Evolutionary conservation across 495 filamentous ascomycete species (phyloP), one percentile per base, ranked within the genome.

Genomic region (Penicillium coprophilum): DNA sequence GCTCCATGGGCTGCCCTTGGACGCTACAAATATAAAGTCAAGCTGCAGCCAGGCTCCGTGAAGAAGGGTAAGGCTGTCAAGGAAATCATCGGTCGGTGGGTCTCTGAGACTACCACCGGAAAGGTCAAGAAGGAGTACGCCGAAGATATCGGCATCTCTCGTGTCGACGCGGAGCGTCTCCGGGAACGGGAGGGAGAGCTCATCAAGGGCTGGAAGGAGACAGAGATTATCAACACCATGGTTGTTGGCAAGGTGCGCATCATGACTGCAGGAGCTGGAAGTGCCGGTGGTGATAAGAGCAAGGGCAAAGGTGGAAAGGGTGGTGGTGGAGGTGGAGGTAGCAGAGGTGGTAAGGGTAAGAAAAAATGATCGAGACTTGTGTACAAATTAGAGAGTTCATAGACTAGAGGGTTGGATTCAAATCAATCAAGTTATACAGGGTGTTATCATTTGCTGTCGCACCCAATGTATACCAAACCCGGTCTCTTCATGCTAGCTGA

Each of bases 1-100:
- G 94, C 90, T 17, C 94, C 94, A 4, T 97, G 92, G 87, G 78
- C 79, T 17, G 89, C 94, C 1, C 77, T 98, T 58, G 71, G 72
- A 10, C 82, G 80, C 46, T 88, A 87, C 62, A 96, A 95, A 73
- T 97, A 96, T 75, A 89, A 91, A 66, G 88, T 83, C 19, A 98
- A 97, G 77, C 61, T 98, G 59, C 94, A 97, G 74, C 94, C 94
- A 0, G 94, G 94, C 3, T 63, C 83, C 3, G 80, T 85, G 62
- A 98, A 98, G 80, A 95, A 96, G 74, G 92, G 93, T 2, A 98
- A 96, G 69, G 94, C 93, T 15, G 85, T 96, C 23, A 89, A 89
- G 72, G 92, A 96, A 71, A 88, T 97, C 39, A 65, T 96, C 17
- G 81, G 82, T 36, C 80, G 80, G 46, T 97, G 94, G 92, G 69